These are phyloP conservation scores for Lentinula raphanica DNA, from an alignment of 768 basidiomycete species.

Conservation along the genomic window DNA sequence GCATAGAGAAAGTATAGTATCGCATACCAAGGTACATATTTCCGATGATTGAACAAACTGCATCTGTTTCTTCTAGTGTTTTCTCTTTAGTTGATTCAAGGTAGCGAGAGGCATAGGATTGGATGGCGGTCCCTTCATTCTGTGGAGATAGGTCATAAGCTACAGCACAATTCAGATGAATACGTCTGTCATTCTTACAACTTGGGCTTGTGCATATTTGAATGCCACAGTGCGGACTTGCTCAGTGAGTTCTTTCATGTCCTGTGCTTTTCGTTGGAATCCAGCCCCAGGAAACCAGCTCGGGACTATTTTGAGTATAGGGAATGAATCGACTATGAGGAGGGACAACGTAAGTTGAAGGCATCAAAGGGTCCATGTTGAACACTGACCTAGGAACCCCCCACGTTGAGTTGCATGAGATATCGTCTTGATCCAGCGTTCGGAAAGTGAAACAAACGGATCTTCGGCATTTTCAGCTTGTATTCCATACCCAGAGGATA, in stretches of 20 bases:
- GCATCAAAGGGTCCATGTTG: no score
- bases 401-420: neutral
- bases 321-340: conserved; percentile 10
- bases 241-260: conserved; percentile 2
- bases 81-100: conserved; percentile 5
- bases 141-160: neutral
- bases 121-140: conserved; percentile 8
- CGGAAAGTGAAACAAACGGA: conserved; percentile 1
- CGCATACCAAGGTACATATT: conserved; percentile 1
- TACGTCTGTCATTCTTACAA: neutral
- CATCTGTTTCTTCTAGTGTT: neutral
- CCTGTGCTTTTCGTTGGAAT: conserved; percentile 18
- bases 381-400: neutral
- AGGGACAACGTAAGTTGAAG: no score
- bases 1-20: neutral
- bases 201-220: neutral
- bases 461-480: conserved; percentile 5
- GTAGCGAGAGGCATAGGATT: conserved; percentile 8
- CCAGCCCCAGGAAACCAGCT: conserved; percentile 32
- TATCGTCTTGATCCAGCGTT: neutral
- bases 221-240: conserved; percentile 7
- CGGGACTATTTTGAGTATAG: conserved; percentile 22
- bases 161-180: no score
- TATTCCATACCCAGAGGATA: conserved; percentile 6
- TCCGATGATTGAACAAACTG: neutral